Evolutionary conservation across 495 filamentous ascomycete species (phyloP).

Genomic region (Schizothecium vesticola): DNA sequence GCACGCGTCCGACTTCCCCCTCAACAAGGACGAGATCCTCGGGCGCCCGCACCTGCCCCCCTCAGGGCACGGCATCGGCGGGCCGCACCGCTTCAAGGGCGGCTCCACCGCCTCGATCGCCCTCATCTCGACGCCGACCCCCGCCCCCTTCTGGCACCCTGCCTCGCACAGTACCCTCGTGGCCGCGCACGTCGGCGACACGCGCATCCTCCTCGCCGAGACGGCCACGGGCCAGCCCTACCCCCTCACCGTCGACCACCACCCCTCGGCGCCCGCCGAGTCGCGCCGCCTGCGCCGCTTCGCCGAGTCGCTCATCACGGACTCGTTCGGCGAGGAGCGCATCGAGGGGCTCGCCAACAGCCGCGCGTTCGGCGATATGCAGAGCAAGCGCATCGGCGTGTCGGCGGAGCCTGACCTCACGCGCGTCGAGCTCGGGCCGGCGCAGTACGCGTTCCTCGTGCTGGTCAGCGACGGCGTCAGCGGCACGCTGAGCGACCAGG

Average conservation of each 20-base stretch:
- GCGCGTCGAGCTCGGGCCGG: conserved; percentile 66
- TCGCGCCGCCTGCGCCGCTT: conserved; percentile 77
- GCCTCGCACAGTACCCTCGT: conserved; percentile 73
- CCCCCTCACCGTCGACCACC: conserved; percentile 82
- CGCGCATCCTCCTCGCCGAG: conserved; percentile 78
- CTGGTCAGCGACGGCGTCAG: conserved; percentile 84
- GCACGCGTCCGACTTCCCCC: conserved; percentile 60
- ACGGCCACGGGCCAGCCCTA: conserved; percentile 70
- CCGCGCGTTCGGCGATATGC: conserved; percentile 86
- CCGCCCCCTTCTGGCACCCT: conserved; percentile 93
- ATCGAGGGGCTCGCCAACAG: conserved; percentile 92
- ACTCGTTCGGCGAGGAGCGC: conserved; percentile 95
- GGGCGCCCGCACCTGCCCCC: conserved; percentile 56
- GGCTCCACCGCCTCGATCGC: conserved; percentile 87
- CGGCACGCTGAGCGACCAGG: conserved; percentile 78
- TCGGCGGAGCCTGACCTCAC: conserved; percentile 85
- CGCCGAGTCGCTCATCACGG: conserved; percentile 73
- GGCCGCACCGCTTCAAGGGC: conserved; percentile 74
- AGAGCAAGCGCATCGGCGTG: conserved; percentile 85
- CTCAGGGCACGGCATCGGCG: conserved; percentile 56
- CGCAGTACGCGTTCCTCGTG: conserved; percentile 82
- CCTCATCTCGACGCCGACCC: conserved; percentile 84
- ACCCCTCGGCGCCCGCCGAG: conserved; percentile 80
- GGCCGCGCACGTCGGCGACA: conserved; percentile 91
- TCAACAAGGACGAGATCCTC: conserved; percentile 77